These are phyloP conservation scores for Trichosporon ovoides DNA, from an alignment of 1,284 basidiomycete species.

Conservation along the genomic window DNA sequence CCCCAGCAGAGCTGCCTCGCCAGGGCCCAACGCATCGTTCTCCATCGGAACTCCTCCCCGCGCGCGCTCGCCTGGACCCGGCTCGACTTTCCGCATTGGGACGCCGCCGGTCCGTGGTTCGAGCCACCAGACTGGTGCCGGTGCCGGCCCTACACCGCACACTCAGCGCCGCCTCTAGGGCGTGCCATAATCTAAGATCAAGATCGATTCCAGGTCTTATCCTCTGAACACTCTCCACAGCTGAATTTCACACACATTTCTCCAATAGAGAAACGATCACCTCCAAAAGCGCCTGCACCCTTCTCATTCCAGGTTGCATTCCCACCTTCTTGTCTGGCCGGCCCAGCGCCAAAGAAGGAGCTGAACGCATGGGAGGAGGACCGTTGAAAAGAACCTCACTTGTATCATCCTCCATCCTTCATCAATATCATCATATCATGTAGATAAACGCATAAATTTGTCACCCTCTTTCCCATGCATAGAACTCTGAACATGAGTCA, in stretches of 20 bases:
- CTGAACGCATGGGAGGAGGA: conserved; percentile 9
- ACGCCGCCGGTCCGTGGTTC: conserved; percentile 9
- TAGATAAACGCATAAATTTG: neutral
- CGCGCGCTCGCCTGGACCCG: neutral
- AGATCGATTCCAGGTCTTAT: too few species aligned
- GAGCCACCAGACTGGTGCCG: neutral
- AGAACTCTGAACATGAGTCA: too few species aligned
- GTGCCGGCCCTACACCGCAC: neutral
- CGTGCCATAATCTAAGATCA: too few species aligned
- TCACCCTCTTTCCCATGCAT: too few species aligned
- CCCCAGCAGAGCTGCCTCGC: conserved; percentile 21
- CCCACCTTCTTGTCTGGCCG: neutral
- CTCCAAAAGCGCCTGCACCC: too few species aligned
- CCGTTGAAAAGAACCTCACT: too few species aligned
- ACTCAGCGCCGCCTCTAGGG: conserved; percentile 4
- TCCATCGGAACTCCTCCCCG: conserved; percentile 10
- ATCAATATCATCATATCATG: neutral
- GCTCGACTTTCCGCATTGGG: conserved; percentile 1
- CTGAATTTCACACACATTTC: too few species aligned
- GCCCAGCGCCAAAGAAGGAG: neutral
- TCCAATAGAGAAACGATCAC: too few species aligned
- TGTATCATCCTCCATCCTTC: neutral
- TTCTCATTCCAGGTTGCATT: too few species aligned
- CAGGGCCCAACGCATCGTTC: conserved; percentile 9
- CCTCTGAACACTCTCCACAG: too few species aligned